Base-by-base conservation (phyloP, 2,329 filamentous ascomycete genomes). In the Pseudopithomyces chartarum region DNA sequence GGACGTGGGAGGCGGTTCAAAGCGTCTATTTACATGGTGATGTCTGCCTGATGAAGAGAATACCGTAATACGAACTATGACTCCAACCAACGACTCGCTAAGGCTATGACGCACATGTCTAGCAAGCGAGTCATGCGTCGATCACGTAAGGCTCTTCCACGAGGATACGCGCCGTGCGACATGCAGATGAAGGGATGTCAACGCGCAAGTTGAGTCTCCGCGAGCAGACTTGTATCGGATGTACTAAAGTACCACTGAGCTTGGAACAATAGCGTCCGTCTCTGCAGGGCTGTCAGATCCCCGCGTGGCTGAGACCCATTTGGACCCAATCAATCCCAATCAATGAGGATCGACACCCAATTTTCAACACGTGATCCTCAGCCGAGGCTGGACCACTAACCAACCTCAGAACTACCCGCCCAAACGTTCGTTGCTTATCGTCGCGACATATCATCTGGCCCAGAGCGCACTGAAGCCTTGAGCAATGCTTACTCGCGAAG, bases 111-210 rank as follows among this genome's bases (percentile, higher is more conserved):
- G 47, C 34, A 40, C 15, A 34, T 22, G 33, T 15, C 40, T 38
- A 10, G 26, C 29, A 32, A 20, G 34, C 40, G 29, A 53, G 50
- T 33, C 50, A 46, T 17, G 38, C 45, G 38, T 55, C 45, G 53
- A 32, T 43, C 48, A 48, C 36, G 45, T 22, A 36, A 36, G 8
- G 13, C 20, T 32, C 34, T 22, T 36, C 12, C 19, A 17, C 11
- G 19, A n/a, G 10, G 26, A 15, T 32, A 33, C 13, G 43, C 7
- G 12, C 43, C 29, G 43, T 45, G 44, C 29, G 19, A 7, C 23
- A 2, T 8, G 15, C 23, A 13, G 17, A 45, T 32, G 43, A 17
- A 45, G 43, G n/a, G 17, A 19, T 19, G 20, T 11, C 23, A 8
- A 29, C 26, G 26, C 8, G 26, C 26, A 8, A 29, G 26, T 29